phyloP scores from a whole-genome alignment of 805 yeast genomes.

The Wickerhamiella shivajii region DNA sequence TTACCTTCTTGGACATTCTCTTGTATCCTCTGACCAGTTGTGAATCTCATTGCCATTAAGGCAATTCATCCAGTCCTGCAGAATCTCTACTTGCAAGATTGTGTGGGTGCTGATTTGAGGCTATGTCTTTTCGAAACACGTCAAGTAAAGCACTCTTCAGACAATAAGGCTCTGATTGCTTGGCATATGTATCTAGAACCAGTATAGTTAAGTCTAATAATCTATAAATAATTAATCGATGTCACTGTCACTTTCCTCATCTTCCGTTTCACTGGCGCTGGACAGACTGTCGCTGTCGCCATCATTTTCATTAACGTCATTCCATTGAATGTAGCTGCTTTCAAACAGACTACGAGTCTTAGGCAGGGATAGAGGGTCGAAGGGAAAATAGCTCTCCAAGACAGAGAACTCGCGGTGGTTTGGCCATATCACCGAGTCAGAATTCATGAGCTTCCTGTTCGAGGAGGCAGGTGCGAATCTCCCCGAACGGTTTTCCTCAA shows the following conservation, averaged over 20 bases:
- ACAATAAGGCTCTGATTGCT: too few relatives aligned
- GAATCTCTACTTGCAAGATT: too few relatives aligned
- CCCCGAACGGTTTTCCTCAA: constrained; percentile 75
- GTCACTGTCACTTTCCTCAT: constrained; percentile 22
- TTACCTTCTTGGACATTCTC: too few relatives aligned
- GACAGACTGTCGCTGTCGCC: constrained; percentile 33
- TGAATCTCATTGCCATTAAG: too few relatives aligned
- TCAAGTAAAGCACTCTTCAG: too few relatives aligned
- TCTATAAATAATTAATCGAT: too few relatives aligned
- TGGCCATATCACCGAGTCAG: constrained; percentile 28
- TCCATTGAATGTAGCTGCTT: constrained; percentile 67
- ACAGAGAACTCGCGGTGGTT: constrained; percentile 74
- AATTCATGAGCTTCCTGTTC: constrained; percentile 18
- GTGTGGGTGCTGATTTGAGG: too few relatives aligned
- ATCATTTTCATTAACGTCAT: constrained; percentile 46
- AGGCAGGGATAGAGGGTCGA: constrained; percentile 75
- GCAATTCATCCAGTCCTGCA: too few relatives aligned
- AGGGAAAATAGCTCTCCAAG: constrained; percentile 90
- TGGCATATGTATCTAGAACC: too few relatives aligned
- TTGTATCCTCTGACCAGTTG: too few relatives aligned
- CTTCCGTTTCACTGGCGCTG: constrained; percentile 24
- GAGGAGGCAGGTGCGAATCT: constrained; percentile 33
- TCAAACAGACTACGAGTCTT: constrained; percentile 40
- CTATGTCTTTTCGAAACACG: too few relatives aligned
- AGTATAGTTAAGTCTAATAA: too few relatives aligned